Base-by-base conservation (phyloP, 75 land plant species). In the Isoetes taiwanensis region DNA sequence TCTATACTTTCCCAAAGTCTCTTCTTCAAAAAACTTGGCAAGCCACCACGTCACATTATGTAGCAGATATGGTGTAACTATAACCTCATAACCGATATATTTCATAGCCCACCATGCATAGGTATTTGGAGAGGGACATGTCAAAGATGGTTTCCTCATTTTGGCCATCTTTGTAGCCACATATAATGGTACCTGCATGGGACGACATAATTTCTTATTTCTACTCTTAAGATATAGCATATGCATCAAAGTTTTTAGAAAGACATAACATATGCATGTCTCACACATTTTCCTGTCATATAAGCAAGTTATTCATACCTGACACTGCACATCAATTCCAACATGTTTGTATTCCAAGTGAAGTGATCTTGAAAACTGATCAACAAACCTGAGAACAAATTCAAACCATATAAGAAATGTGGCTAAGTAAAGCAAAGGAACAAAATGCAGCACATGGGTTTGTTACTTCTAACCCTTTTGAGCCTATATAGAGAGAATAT, bases 121-220 rank as follows among this genome's bases (percentile, higher is more conserved):
- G 2, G 65, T 54, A 42, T 80, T 72, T 0, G 85, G 19, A 28
- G 90, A 80, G 28, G 94, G 94, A 0, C 72, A 73, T 19, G 78
- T 56, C 50, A 87, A 69, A 6, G 84, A 75, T 17, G 94, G 64
- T 62, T 61, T 79, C 50, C 66, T 69, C 43, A 76, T 78, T 6
- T 85, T 81, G 27, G 94, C 81, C 84, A 90, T 80, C 58, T 80
- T 86, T 2, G 97, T 90, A 29, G 97, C 87, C 14, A 90, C 97
- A 58, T 86, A 84, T 52, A 90, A 54, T 16, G 97, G 97, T 28
- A 83, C 84, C 85, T 90, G 77, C 1, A n/a, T n/a, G n/a, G n/a
- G n/a, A n/a, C n/a, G n/a, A n/a, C n/a, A n/a, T n/a, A n/a, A n/a
- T n/a, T n/a, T n/a, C n/a, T n/a, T n/a, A n/a, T n/a, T n/a, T n/a